Conservation (phyloP, 2,329 filamentous ascomycete genomes). For the Botrytis fabae region DNA sequence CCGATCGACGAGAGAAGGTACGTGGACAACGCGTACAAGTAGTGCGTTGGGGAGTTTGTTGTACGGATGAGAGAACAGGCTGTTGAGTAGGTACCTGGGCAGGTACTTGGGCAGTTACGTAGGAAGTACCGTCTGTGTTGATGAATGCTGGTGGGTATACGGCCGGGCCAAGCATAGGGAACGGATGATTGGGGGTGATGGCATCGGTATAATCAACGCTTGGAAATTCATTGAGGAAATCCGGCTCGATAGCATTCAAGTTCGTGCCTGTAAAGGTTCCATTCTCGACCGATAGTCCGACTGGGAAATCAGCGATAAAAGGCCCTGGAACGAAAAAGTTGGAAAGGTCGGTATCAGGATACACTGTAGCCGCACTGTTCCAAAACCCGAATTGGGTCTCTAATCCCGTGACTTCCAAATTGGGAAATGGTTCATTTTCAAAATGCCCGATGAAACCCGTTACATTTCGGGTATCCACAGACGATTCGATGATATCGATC, state of each 20-base stretch:
- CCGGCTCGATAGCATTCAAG: neutral
- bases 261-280: accelerated
- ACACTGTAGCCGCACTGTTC: neutral
- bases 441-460: too few relatives aligned
- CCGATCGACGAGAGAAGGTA: neutral
- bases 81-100: neutral
- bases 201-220: accelerated
- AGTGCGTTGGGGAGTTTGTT: neutral
- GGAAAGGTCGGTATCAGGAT: accelerated
- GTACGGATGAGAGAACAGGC: neutral
- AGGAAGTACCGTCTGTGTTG: neutral
- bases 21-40: neutral
- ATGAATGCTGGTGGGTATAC: neutral
- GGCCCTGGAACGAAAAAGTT: neutral
- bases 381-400: neutral
- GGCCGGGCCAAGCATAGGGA: neutral
- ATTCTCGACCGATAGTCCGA: accelerated
- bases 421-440: too few relatives aligned
- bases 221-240: neutral
- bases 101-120: accelerated
- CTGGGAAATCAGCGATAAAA: neutral
- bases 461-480: too few relatives aligned
- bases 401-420: too few relatives aligned
- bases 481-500: too few relatives aligned
- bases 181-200: neutral